Evolutionary conservation across 352 stramenopile species (phyloP).

Genomic region (Phytophthora ohioensis): DNA sequence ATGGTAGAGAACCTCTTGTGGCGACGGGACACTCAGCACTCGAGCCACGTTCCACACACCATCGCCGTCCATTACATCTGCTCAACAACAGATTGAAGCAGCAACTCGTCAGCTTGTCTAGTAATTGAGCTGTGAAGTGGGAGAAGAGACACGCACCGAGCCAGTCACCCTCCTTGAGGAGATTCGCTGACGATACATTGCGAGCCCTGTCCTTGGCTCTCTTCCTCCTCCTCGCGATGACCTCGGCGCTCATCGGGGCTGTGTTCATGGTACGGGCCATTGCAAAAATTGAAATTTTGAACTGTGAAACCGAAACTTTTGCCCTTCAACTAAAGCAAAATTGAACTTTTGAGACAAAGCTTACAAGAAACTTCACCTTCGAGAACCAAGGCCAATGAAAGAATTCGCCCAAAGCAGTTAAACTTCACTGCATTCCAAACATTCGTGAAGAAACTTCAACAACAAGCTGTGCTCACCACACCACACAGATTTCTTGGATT

Average conservation of each 20-base stretch:
- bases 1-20: conserved; percentile 24
- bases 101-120: not conserved
- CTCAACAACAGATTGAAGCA: not conserved
- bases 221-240: not conserved
- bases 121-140: not conserved
- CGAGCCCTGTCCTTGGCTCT: not conserved
- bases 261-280: not conserved
- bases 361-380: too few species aligned
- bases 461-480: too few species aligned
- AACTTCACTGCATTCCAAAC: too few species aligned
- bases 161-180: conserved; percentile 40
- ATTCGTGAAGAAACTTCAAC: too few species aligned
- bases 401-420: too few species aligned
- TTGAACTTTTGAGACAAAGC: too few species aligned
- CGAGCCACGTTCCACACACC: conserved; percentile 77
- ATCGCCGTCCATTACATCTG: conserved; percentile 72
- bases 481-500: too few species aligned
- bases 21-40: conserved; percentile 45
- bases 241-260: too few species aligned
- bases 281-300: not conserved
- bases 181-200: conserved; percentile 1
- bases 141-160: conserved; percentile 20
- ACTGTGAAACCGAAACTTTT: not conserved
- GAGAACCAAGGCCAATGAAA: too few species aligned
- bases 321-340: not conserved